These are phyloP conservation scores for Polyporus arcularius DNA, from an alignment of 768 basidiomycete species.

Conservation along the genomic window DNA sequence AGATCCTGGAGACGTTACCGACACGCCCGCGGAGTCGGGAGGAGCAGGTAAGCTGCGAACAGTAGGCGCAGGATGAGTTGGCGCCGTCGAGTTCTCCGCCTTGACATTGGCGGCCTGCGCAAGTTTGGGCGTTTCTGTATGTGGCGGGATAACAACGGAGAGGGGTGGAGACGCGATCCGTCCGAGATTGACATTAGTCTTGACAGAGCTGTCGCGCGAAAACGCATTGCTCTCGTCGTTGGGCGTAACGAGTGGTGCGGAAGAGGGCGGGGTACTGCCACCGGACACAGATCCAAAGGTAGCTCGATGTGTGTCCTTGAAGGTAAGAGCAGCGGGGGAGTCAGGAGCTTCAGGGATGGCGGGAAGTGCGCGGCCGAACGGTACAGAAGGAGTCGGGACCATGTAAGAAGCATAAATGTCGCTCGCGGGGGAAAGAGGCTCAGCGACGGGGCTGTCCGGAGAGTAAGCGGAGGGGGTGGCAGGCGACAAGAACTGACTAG, in stretches of 20 bases:
- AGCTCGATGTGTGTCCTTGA: constrained; percentile 1
- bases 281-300: constrained; percentile 13
- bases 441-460: constrained; percentile 5
- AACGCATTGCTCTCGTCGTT: constrained; percentile 10
- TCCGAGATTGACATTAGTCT: constrained; percentile 6
- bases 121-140: neutral
- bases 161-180: constrained; percentile 19
- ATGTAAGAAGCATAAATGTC: constrained; percentile 16
- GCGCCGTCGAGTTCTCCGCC: constrained; percentile 12
- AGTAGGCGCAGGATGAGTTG: constrained; percentile 16
- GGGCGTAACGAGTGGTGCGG: constrained; percentile 11
- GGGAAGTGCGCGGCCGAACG: constrained; percentile 12
- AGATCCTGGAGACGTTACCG: constrained; percentile 14
- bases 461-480: constrained; percentile 1
- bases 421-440: constrained; percentile 18
- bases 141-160: constrained; percentile 17
- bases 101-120: neutral
- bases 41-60: constrained; percentile 18
- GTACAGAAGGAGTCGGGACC: constrained; percentile 3
- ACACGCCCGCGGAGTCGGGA: constrained; percentile 9
- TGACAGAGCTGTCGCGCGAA: constrained; percentile 3
- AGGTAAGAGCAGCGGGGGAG: neutral
- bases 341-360: constrained; percentile 19
- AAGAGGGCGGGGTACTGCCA: constrained; percentile 11
- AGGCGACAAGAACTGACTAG: constrained; percentile 8